Conservation (phyloP, 2,329 filamentous ascomycete genomes). For the Sclerotinia sclerotiorum region DNA sequence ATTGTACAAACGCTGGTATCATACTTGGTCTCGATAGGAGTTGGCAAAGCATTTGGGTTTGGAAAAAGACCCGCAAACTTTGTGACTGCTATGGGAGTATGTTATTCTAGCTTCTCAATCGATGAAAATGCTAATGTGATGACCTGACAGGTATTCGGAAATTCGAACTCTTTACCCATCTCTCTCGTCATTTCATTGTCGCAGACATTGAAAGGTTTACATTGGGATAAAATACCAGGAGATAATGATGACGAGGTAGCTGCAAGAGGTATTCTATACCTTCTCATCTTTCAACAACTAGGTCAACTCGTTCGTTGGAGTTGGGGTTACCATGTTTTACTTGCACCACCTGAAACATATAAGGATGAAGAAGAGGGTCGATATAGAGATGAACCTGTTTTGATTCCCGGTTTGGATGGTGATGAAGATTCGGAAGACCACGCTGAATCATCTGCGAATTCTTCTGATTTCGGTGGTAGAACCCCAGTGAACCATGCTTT, state of each 20-base stretch:
- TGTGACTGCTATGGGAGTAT: constrained; percentile 87
- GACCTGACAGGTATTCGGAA: constrained; percentile 73
- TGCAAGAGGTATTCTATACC: constrained; percentile 89
- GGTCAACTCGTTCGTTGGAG: constrained; percentile 96
- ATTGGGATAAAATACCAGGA: constrained; percentile 87
- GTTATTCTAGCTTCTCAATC: constrained; percentile 32
- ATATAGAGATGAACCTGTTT: constrained; percentile 54
- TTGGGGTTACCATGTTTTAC: constrained; percentile 92
- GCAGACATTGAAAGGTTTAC: constrained; percentile 84
- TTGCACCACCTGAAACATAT: constrained; percentile 80
- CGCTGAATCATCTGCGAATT: constrained; percentile 30
- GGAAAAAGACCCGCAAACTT: constrained; percentile 87
- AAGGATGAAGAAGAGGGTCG: constrained; percentile 59
- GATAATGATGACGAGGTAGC: constrained; percentile 96
- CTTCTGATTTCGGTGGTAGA: constrained; percentile 40
- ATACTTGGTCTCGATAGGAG: constrained; percentile 68
- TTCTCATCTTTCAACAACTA: constrained; percentile 96
- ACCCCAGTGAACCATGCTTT: constrained; percentile 38
- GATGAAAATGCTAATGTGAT: constrained; percentile 29
- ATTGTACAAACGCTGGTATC: constrained; percentile 83
- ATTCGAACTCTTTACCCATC: constrained; percentile 96
- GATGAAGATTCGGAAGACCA: constrained; percentile 29
- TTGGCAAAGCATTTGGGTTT: constrained; percentile 77
- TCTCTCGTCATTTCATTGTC: constrained; percentile 93
- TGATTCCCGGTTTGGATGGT: constrained; percentile 49